Percentiles rank a stretch among this genome's conserved stretches.
These are phyloP conservation scores for Leishmania aethiopica DNA, from an alignment of 208 protist species.

Conservation along the genomic window DNA sequence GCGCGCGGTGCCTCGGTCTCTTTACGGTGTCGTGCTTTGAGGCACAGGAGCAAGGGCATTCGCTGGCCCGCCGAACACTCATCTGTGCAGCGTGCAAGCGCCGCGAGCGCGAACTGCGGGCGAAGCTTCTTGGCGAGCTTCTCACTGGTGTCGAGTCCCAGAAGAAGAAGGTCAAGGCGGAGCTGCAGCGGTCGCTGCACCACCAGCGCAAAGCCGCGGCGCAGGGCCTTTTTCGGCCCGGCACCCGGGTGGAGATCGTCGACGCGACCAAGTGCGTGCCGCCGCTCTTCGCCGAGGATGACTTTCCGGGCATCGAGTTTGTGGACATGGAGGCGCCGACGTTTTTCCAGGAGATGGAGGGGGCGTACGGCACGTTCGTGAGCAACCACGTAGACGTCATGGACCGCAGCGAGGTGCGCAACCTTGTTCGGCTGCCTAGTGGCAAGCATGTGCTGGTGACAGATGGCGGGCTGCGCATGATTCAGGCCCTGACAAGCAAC, in stretches of 20 bases:
- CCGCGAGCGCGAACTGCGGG: constrained; percentile 71
- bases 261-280: constrained; percentile 76
- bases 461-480: constrained; percentile 82
- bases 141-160: constrained; percentile 67
- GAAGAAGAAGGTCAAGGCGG: constrained; percentile 67
- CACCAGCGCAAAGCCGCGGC: constrained; percentile 82
- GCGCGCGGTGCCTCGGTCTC: constrained; percentile 67
- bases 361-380: constrained; percentile 83
- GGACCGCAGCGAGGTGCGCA: constrained; percentile 83
- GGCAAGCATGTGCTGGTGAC: constrained; percentile 83
- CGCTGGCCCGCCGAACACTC: constrained; percentile 50
- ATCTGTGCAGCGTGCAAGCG: constrained; percentile 70
- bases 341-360: constrained; percentile 63
- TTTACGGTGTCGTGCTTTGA: constrained; percentile 73
- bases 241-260: constrained; percentile 73
- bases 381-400: constrained; percentile 88
- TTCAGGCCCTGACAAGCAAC: constrained; percentile 61
- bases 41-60: constrained; percentile 59
- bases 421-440: constrained; percentile 78
- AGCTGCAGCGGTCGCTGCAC: constrained; percentile 70
- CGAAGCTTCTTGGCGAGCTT: constrained; percentile 67
- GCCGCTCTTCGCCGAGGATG: constrained; percentile 77
- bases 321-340: constrained; percentile 57
- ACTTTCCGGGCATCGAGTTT: constrained; percentile 84
- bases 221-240: constrained; percentile 79